These are phyloP conservation scores for Acanthochlamys bracteata DNA, from an alignment of 106 monocot species.

Conservation along the genomic window DNA sequence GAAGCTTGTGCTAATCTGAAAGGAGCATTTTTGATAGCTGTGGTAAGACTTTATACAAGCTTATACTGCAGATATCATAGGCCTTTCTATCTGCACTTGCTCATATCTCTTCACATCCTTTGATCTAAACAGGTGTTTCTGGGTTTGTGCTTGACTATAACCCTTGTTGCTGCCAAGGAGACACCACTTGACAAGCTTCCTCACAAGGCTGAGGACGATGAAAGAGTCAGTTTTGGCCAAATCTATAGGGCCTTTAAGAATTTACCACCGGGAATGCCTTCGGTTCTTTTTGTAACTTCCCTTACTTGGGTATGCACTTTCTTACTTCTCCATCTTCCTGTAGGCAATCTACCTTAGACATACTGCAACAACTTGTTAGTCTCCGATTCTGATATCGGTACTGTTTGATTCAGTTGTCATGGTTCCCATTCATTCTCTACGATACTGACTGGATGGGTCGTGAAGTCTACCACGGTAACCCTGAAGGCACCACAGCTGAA, in stretches of 20 bases:
- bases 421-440: slow-evolving; percentile 62
- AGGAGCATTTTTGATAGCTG: slow-evolving; percentile 47
- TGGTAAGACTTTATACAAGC: slow-evolving; percentile 20
- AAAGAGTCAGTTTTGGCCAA: not conserved
- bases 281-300: slow-evolving; percentile 16
- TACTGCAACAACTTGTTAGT: not conserved
- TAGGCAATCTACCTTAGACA: no score
- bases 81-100: not conserved
- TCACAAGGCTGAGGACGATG: not conserved
- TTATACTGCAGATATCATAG: no score
- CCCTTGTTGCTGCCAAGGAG: slow-evolving; percentile 12
- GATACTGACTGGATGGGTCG: slow-evolving; percentile 69
- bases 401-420: slow-evolving; percentile 28
- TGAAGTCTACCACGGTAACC: slow-evolving; percentile 51
- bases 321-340: not conserved
- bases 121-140: slow-evolving; percentile 5
- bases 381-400: not conserved
- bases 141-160: slow-evolving; percentile 10
- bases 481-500: slow-evolving; percentile 21
- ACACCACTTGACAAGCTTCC: slow-evolving; percentile 5
- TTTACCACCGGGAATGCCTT: slow-evolving; percentile 23
- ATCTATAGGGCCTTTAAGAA: slow-evolving; percentile 10
- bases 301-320: slow-evolving; percentile 16
- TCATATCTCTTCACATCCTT: not conserved
- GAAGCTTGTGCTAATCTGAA: slow-evolving; percentile 55